Evolutionary conservation across 768 basidiomycete genomes (phyloP), one percentile per base, ranked within the genome.

Genomic region (Xerocomus potaroensis): DNA sequence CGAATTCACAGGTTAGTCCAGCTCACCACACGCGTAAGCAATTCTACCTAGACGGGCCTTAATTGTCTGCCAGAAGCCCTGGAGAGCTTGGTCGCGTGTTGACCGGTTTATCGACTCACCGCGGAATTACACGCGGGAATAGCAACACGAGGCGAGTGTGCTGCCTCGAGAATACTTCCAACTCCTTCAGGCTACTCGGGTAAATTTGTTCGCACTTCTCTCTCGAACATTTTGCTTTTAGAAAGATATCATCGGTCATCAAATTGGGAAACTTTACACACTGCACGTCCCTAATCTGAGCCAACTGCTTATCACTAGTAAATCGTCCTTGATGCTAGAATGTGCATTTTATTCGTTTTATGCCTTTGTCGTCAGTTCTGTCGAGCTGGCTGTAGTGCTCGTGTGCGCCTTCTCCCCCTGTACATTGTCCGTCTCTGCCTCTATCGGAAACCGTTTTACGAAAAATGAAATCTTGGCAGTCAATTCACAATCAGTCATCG

Each of bases 381-480:
- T 22, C 21, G 50, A 50, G 34, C 35, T 22, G 23, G 50, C 36
- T 36, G 47, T 43, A 41, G 40, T 42, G 16, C 29, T 19, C 27
- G 37, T 30, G 31, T 54, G 33, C 19, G 31, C 50, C 27, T 52
- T 44, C 37, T 60, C 54, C 49, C 67, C 65, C 45, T 47, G 49
- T 7, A 47, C 21, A 24, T 57, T 46, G 4, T 53, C 48, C n/a
- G 42, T 45, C 22, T 8, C 45, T 33, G 21, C 55, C 27, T 57
- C 62, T 45, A 66, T 53, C 16, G 62, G 50, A 23, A 57, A 58
- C 26, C 45, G 56, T 48, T 62, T 62, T 35, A 67, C 40, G 46
- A 68, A 65, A 23, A 58, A 29, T 16, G 65, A 66, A 41, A 65
- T 37, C 65, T 66, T 51, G n/a, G 23, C 8, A 10, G 23, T 18